Base-by-base conservation (phyloP, 805 yeast genomes). In the Alloascoidea africana region DNA sequence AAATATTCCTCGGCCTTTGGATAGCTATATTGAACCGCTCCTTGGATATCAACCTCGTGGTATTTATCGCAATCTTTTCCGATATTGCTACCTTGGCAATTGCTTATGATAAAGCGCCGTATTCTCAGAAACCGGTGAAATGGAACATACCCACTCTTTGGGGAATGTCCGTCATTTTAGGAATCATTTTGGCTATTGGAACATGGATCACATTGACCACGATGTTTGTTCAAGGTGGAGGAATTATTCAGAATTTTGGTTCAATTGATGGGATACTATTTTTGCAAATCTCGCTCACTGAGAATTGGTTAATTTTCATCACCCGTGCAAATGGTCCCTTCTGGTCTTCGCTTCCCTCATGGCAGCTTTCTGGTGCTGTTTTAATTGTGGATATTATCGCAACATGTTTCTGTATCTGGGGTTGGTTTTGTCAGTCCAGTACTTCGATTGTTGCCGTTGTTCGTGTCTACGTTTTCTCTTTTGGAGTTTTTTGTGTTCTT, bases 401-500 rank as follows among this genome's bases (percentile, higher is more conserved):
- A 50, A 85, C 96, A 46, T 71, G 82, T 74, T 86, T 85, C 77
- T 67, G 85, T 55, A 64, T 84, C 58, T 86, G 84, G 76, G 96
- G 96, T 54, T 86, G 94, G 95, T 85, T 93, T 89, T 80, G 93
- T 49, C 93, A 83, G 66, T 86, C 86, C 77, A 84, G 91, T 86
- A 86, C 89, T 61, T 94, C 87, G 66, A 79, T 86, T 52, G 95
- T 86, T 52, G 77, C 96, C 41, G 93, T 86, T 59, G 87, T 79
- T 61, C 80, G 95, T 73, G 75, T 81, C 65, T 86, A 91, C 91
- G 65, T 86, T 59, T 85, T 83, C 84, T 85, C 96, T 46, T 80
- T 86, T 70, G 96, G 96, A 74, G 79, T 82, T 65, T 86, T 86
- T 89, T 86, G 94, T 73, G 74, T 78, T 64, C 65, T 85, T 70